Evolutionary conservation across 805 yeast species (phyloP).

Genomic region (Candida pseudofarinosa): DNA sequence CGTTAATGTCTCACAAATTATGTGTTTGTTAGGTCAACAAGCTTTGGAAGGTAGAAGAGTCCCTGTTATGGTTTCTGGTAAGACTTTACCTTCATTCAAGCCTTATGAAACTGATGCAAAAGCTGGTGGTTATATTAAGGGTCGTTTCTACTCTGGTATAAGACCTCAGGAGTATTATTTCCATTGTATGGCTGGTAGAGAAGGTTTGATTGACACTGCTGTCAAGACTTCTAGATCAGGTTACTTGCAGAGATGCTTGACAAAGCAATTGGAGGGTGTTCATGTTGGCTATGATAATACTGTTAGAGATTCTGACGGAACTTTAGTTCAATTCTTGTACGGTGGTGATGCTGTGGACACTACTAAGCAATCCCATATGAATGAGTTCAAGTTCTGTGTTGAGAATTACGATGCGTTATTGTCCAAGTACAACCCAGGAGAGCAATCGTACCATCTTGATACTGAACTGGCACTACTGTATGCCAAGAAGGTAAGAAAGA

Average conservation of each 20-base stretch:
- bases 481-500: conserved; percentile 76
- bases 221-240: conserved; percentile 98
- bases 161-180: conserved; percentile 98
- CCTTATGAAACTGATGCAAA: conserved; percentile 95
- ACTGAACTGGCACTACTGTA: conserved; percentile 78
- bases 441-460: conserved; percentile 67
- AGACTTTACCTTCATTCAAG: conserved; percentile 92
- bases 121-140: conserved; percentile 97
- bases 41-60: conserved; percentile 99
- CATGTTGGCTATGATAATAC: conserved; percentile 91
- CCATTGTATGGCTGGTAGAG: conserved; percentile 99
- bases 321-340: conserved; percentile 88
- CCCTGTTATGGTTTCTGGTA: conserved; percentile 98
- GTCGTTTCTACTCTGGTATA: conserved; percentile 96
- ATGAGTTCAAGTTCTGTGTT: conserved; percentile 87
- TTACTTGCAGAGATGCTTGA: conserved; percentile 95
- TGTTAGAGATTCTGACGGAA: conserved; percentile 93
- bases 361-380: conserved; percentile 90
- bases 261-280: conserved; percentile 97
- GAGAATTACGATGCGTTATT: conserved; percentile 86
- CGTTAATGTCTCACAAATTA: conserved; percentile 97
- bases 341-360: conserved; percentile 98
- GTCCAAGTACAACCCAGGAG: conserved; percentile 81
- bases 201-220: conserved; percentile 98
- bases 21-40: conserved; percentile 98